phyloP scores from a whole-genome alignment of 371 early-diverging fungal species.

The Circinella minor region DNA sequence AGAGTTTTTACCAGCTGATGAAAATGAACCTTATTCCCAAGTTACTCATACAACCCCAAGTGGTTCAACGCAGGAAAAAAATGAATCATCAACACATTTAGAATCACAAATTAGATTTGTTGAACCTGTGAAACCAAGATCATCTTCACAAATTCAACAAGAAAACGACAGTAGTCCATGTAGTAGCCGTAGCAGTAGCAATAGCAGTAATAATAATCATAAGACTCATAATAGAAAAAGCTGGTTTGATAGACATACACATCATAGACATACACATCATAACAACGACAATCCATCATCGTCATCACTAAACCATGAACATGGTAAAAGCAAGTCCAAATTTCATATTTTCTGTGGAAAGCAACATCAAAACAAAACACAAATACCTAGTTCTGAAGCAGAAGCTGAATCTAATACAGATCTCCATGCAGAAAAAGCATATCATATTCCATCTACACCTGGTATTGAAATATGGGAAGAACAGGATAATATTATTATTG shows the following conservation, averaged over 20 bases:
- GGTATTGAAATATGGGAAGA: slow-evolving; percentile 35
- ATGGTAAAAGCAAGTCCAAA: slow-evolving; percentile 8
- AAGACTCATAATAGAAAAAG: neutral
- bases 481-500: slow-evolving; percentile 21
- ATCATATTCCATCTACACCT: neutral
- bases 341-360: neutral
- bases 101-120: slow-evolving; percentile 43
- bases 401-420: neutral
- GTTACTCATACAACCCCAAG: too few species aligned
- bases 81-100: neutral
- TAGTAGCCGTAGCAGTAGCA: neutral
- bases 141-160: neutral
- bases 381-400: neutral
- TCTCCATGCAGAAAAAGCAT: neutral
- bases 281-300: neutral
- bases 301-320: neutral
- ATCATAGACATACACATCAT: too few species aligned
- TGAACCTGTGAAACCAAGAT: slow-evolving; percentile 40
- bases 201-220: neutral
- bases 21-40: neutral
- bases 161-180: neutral
- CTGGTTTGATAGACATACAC: neutral
- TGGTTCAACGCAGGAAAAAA: neutral
- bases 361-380: neutral
- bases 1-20: slow-evolving; percentile 29